A percentile compares a stretch with the other conserved stretches of the same genome.
Evolutionary conservation across 2,329 filamentous ascomycete species (phyloP).

Genomic region (Ceratocystis smalleyi): DNA sequence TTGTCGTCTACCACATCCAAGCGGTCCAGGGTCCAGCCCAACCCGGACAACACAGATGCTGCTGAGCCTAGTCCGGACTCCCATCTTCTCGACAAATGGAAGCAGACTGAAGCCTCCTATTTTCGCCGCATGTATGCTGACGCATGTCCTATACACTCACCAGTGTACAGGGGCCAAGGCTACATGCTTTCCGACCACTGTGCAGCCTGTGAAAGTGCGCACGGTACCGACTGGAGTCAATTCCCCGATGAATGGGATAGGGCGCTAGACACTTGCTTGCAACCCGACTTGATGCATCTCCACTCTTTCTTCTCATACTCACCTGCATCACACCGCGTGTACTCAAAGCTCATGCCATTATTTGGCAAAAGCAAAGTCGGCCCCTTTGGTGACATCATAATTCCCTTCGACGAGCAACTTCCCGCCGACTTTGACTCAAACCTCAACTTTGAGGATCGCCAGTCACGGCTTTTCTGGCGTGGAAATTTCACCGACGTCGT

Average conservation of each 20-base stretch:
- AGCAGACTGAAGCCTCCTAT: conserved; percentile 15
- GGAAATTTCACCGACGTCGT: conserved; percentile 26
- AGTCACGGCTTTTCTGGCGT: conserved; percentile 57
- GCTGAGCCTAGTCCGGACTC: neutral
- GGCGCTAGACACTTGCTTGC: conserved; percentile 55
- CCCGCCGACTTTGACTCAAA: conserved; percentile 26
- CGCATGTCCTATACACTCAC: conserved; percentile 48
- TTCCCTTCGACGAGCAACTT: conserved; percentile 35
- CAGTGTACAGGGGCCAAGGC: conserved; percentile 20
- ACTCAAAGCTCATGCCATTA: conserved; percentile 52
- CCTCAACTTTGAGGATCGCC: conserved; percentile 43
- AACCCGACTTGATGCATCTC: conserved; percentile 58
- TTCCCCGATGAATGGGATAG: conserved; percentile 51
- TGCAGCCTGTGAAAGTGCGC: conserved; percentile 21
- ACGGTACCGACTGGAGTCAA: conserved; percentile 42
- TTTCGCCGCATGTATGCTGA: conserved; percentile 31
- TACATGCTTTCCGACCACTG: conserved; percentile 13
- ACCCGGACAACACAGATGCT: neutral
- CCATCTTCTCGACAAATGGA: conserved; percentile 7
- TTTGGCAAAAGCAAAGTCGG: conserved; percentile 61
- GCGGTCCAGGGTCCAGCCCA: neutral
- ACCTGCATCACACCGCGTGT: conserved; percentile 40
- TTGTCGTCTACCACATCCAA: neutral
- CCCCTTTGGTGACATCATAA: conserved; percentile 61
- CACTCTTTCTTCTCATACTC: conserved; percentile 56